Conservation (phyloP, 1,139 yeast species). For the Sugiyamaella japonica region DNA sequence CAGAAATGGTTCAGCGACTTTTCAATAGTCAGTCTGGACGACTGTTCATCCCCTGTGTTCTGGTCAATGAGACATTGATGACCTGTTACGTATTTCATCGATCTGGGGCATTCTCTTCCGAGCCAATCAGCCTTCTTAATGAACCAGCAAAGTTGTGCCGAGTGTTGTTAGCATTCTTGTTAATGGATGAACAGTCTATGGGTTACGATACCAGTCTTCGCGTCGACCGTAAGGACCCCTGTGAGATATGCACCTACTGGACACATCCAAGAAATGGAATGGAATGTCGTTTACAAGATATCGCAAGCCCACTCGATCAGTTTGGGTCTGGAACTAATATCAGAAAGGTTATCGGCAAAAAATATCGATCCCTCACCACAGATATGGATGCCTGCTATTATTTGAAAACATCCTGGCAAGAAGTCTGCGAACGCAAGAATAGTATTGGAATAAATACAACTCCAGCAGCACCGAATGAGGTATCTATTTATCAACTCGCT, state of each 20-base stretch:
- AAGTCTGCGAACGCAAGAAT: not conserved
- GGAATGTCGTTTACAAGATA: conserved; percentile 4
- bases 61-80: not conserved
- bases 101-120: conserved; percentile 8
- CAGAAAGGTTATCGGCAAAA: conserved; percentile 1
- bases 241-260: conserved; percentile 5
- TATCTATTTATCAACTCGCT: conserved; percentile 11
- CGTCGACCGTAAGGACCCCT: conserved; percentile 11
- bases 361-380: not conserved
- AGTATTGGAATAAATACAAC: conserved; percentile 1
- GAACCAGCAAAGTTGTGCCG: conserved; percentile 2
- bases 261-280: conserved; percentile 13
- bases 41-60: conserved; percentile 6
- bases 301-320: not conserved
- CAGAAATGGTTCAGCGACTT: not conserved
- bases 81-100: conserved; percentile 6
- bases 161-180: conserved; percentile 4
- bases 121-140: not conserved
- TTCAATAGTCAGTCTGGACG: conserved; percentile 7
- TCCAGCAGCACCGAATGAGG: conserved; percentile 2
- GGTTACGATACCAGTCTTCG: conserved; percentile 12
- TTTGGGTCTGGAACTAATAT: conserved; percentile 1
- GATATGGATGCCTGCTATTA: not conserved
- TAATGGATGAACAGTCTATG: conserved; percentile 15
- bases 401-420: conserved; percentile 13